These are phyloP conservation scores for Yarrowia sp. DNA, from an alignment of 805 yeast genomes.

Conservation along the genomic window DNA sequence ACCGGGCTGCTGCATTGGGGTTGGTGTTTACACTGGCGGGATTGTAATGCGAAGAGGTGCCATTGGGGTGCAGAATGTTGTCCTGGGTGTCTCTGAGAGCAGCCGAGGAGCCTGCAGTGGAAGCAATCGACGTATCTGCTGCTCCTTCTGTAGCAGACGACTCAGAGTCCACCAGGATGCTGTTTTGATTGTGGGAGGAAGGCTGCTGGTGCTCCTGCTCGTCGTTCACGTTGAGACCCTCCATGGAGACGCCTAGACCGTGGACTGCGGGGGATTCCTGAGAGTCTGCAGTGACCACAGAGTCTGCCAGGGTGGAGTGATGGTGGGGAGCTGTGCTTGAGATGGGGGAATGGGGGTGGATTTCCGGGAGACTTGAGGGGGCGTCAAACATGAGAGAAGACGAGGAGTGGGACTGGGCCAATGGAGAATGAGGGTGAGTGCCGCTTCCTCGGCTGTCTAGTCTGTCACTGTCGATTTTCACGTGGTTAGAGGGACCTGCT, in stretches of 20 bases:
- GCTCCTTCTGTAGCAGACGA: slow-evolving; percentile 5
- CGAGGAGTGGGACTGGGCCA: slow-evolving; percentile 14
- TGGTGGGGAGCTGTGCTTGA: slow-evolving; percentile 8
- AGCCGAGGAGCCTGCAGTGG: no score
- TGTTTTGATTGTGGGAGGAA: neutral
- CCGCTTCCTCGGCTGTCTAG: slow-evolving; percentile 9
- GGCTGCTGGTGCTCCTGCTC: neutral
- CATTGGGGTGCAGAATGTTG: neutral
- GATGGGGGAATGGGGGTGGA: neutral
- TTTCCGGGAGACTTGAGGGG: neutral
- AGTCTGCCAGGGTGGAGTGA: slow-evolving; percentile 5
- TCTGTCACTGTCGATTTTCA: slow-evolving; percentile 8
- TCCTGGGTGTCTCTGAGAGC: no score
- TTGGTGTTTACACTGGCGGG: neutral
- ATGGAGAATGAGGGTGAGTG: slow-evolving; percentile 17
- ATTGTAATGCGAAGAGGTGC: neutral
- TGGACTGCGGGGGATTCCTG: neutral
- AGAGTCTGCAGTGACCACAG: neutral
- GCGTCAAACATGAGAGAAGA: slow-evolving; percentile 34
- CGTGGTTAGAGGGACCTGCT: slow-evolving; percentile 1
- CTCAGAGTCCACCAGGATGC: slow-evolving; percentile 3
- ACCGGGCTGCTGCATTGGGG: slow-evolving; percentile 28
- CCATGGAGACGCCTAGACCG: slow-evolving; percentile 21
- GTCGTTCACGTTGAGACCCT: neutral
- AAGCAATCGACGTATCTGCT: no score